Base-by-base conservation (phyloP, 78 protist genomes). In the Cavenderia fasciculata region DNA sequence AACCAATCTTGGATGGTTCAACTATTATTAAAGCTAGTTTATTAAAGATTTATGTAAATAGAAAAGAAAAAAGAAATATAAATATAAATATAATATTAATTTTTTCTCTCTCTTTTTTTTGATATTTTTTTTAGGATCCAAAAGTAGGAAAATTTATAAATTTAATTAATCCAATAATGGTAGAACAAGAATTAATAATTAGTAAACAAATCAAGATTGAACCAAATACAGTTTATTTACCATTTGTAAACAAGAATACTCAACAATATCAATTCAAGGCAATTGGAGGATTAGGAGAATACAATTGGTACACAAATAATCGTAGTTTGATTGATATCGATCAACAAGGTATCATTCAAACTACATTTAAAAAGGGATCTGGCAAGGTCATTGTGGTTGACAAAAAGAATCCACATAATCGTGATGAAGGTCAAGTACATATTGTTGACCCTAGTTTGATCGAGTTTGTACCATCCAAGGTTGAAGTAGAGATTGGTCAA, bases 391-490 rank as follows among this genome's bases (percentile, higher is more conserved):
- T 59, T 33, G 90, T 68, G 2, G 90, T 82, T 12, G 90, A 82
- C 61, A 82, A 68, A 69, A 82, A 82, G 71, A 82, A 82, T 57
- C 76, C 76, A 41, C 90, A 82, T 18, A 82, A 82, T 68, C 59
- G 78, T 51, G 73, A 82, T 21, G 19, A 31, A 1, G 69, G 49
- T 4, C n/a, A 21, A 25, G 90, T 69, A 0, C 27, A 57, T 2
- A 43, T 82, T 16, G n/a, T 68, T 19, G 25, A 51, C 52, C 90
- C 90, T 4, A 72, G 31, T 16, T 52, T 59, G 21, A 82, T 82
- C 23, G 43, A 18, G 7, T 52, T 82, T 25, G 33, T 59, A 1
- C 90, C 90, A 6, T 68, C 78, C 4, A 54, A n/a, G 7, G 69
- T 68, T n/a, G 90, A 82, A 44, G 61, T 82, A n/a, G 74, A 79